A percentile compares a stretch with the other conserved stretches of the same genome.
Conservation (phyloP, 441 rosid species). For the Corymbia citriodora region DNA sequence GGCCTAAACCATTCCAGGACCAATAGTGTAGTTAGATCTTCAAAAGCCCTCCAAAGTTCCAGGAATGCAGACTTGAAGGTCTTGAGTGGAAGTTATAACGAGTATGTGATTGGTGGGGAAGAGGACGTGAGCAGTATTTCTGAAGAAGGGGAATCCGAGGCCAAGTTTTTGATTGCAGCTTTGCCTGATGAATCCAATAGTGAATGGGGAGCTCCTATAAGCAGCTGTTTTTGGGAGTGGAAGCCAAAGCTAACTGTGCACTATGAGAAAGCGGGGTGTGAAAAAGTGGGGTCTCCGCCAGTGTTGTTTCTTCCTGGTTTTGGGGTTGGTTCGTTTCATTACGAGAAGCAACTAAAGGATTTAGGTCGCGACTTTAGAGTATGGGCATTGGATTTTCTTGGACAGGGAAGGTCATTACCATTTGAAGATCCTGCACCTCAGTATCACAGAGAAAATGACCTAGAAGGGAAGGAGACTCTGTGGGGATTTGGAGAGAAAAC, state of each 20-base stretch:
- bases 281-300: slow-evolving; percentile 56
- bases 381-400: slow-evolving; percentile 94
- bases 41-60: slow-evolving; percentile 3
- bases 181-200: slow-evolving; percentile 62
- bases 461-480: slow-evolving; percentile 21
- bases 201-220: slow-evolving; percentile 42
- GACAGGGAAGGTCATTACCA: slow-evolving; percentile 86
- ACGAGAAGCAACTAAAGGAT: slow-evolving; percentile 81
- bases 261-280: slow-evolving; percentile 68
- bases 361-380: slow-evolving; percentile 84
- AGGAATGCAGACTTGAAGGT: slow-evolving; percentile 26
- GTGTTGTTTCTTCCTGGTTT: slow-evolving; percentile 92
- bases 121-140: slow-evolving; percentile 30
- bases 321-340: slow-evolving; percentile 94
- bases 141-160: slow-evolving; percentile 25
- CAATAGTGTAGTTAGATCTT: slow-evolving; percentile 12
- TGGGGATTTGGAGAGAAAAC: slow-evolving; percentile 94
- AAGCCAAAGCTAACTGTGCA: slow-evolving; percentile 71
- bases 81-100: slow-evolving; percentile 32
- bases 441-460: slow-evolving; percentile 19
- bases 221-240: slow-evolving; percentile 73
- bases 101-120: slow-evolving; percentile 55
- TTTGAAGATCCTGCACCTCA: slow-evolving; percentile 59
- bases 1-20: slow-evolving; percentile 9
- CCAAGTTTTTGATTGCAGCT: slow-evolving; percentile 63